Percentiles rank a stretch among this genome's conserved stretches.
Evolutionary conservation across 1,284 basidiomycete species (phyloP).

Genomic region (Sporisorium iseilematis-ciliati): DNA sequence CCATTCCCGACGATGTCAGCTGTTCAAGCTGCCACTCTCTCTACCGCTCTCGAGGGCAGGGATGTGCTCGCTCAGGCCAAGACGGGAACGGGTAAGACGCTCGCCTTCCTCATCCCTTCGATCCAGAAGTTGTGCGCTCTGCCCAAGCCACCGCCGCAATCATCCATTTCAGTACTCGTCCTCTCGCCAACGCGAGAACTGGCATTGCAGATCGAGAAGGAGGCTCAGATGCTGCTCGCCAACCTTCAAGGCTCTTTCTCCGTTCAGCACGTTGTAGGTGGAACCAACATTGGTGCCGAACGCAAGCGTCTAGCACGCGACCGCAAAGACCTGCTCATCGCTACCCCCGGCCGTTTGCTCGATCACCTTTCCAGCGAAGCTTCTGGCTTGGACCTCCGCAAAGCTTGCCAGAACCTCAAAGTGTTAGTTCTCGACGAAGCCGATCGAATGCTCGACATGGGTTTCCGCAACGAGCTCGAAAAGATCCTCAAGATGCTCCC

Average conservation of each 20-base stretch:
- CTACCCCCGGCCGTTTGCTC: constrained; percentile 73
- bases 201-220: constrained; percentile 70
- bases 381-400: constrained; percentile 57
- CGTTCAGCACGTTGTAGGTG: constrained; percentile 71
- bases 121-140: constrained; percentile 74
- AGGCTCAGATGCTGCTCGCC: constrained; percentile 59
- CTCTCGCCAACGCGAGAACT: constrained; percentile 73
- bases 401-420: constrained; percentile 64
- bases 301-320: constrained; percentile 61
- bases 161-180: constrained; percentile 69
- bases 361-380: constrained; percentile 71
- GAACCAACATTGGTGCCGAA: constrained; percentile 71
- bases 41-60: constrained; percentile 70
- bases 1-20: constrained; percentile 71
- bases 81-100: constrained; percentile 92
- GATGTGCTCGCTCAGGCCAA: constrained; percentile 82
- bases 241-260: constrained; percentile 55
- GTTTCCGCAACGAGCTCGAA: constrained; percentile 63
- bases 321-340: constrained; percentile 71
- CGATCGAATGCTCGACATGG: constrained; percentile 72
- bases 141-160: constrained; percentile 44
- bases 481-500: constrained; percentile 69
- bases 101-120: constrained; percentile 89
- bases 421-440: constrained; percentile 73
- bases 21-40: constrained; percentile 73